phyloP scores from a whole-genome alignment of 805 yeast genomes.

The Candida berthetii region DNA sequence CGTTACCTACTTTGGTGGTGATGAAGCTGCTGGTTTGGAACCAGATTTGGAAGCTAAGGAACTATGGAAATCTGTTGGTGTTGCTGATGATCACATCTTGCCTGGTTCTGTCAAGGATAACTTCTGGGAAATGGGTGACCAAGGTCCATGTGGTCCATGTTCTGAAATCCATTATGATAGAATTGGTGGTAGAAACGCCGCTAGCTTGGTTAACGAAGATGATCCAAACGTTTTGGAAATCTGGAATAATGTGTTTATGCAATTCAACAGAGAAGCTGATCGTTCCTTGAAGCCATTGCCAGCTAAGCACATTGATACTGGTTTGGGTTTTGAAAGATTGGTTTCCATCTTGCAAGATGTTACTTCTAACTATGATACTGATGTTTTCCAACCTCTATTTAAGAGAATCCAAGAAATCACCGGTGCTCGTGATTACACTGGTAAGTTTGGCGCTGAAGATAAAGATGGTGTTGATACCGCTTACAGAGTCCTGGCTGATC shows the following conservation, averaged over 20 bases:
- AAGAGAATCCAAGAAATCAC: constrained; percentile 84
- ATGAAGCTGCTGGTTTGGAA: constrained; percentile 68
- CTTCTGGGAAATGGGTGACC: constrained; percentile 99
- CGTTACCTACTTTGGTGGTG: constrained; percentile 97
- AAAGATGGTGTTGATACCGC: constrained; percentile 96
- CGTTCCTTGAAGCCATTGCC: constrained; percentile 78
- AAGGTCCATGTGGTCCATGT: constrained; percentile 99
- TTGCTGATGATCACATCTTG: constrained; percentile 83
- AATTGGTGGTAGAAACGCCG: constrained; percentile 96
- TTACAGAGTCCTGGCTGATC: constrained; percentile 97
- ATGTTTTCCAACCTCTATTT: constrained; percentile 89
- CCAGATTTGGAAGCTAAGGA: constrained; percentile 93
- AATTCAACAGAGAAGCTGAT: constrained; percentile 91
- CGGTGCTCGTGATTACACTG: constrained; percentile 85
- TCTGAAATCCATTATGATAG: constrained; percentile 97
- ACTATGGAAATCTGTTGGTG: constrained; percentile 84
- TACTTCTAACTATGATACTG: constrained; percentile 93
- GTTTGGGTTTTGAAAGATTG: constrained; percentile 97
- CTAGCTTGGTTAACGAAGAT: constrained; percentile 86
- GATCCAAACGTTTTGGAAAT: constrained; percentile 97
- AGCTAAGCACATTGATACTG: constrained; percentile 94
- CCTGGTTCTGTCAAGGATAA: constrained; percentile 90
- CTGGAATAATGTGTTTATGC: constrained; percentile 97
- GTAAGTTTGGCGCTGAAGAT: constrained; percentile 91
- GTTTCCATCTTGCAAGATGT: constrained; percentile 92